These are phyloP conservation scores for Cryphonectria carpinicola DNA, from an alignment of 2,329 filamentous ascomycete genomes.

Conservation along the genomic window DNA sequence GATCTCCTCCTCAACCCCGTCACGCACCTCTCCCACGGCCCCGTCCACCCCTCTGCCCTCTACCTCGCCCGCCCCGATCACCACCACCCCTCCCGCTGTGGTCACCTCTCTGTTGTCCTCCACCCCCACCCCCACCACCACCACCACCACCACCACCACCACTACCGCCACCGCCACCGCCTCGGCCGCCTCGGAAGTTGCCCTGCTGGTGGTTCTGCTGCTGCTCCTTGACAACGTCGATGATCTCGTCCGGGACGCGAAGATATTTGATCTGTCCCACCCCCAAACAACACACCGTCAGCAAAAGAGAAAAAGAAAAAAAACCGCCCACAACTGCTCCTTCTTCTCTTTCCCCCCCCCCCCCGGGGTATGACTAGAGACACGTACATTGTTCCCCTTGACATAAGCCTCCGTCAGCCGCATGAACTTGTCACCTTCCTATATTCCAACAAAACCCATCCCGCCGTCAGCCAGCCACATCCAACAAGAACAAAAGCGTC, in stretches of 20 bases:
- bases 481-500: not conserved
- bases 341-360: not conserved
- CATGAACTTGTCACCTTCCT: constrained; percentile 94
- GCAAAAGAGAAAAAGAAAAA: not conserved
- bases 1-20: constrained; percentile 8
- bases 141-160: constrained; percentile 46
- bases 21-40: constrained; percentile 29
- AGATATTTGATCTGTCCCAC: constrained; percentile 91
- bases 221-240: constrained; percentile 91
- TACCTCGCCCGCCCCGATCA: constrained; percentile 39
- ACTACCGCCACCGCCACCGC: constrained; percentile 50
- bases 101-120: constrained; percentile 52
- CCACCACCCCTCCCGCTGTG: constrained; percentile 55
- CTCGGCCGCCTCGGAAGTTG: constrained; percentile 67
- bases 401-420: constrained; percentile 93
- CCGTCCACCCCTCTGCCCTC: constrained; percentile 23
- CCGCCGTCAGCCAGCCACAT: constrained; percentile 17
- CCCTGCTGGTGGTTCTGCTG: constrained; percentile 71
- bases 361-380: not conserved
- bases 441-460: constrained; percentile 14
- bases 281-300: not conserved
- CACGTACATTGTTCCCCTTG: constrained; percentile 90
- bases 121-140: constrained; percentile 34
- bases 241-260: constrained; percentile 92
- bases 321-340: not conserved